These are phyloP conservation scores for Trametes polyzona DNA, from an alignment of 1,284 basidiomycete genomes.

Conservation along the genomic window DNA sequence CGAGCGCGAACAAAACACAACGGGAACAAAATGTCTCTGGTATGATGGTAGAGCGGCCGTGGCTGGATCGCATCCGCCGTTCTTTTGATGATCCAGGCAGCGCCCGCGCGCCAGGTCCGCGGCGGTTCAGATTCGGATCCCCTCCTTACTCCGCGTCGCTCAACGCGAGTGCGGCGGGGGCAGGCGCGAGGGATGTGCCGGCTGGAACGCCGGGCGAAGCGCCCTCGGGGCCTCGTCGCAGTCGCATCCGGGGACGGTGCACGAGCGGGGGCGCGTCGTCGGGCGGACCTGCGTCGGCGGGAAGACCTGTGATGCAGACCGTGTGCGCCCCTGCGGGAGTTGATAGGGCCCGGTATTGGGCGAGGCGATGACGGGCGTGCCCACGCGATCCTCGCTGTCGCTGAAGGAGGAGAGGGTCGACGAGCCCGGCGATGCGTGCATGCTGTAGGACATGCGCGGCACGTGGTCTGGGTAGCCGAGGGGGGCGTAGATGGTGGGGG, in stretches of 20 bases:
- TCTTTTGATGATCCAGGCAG: not conserved
- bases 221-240: slow-evolving; percentile 18
- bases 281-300: slow-evolving; percentile 8
- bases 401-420: slow-evolving; percentile 19
- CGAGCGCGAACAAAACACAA: not conserved
- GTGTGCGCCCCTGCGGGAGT: slow-evolving; percentile 6
- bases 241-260: slow-evolving; percentile 23
- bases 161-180: slow-evolving; percentile 9
- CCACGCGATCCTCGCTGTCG: slow-evolving; percentile 17
- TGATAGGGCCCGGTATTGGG: not conserved
- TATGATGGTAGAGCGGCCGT: not conserved
- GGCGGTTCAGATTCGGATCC: no score
- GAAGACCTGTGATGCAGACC: slow-evolving; percentile 13
- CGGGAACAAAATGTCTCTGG: no score
- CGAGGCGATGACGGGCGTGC: slow-evolving; percentile 1
- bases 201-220: slow-evolving; percentile 25
- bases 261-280: slow-evolving; percentile 15
- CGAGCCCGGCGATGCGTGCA: slow-evolving; percentile 15
- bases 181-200: slow-evolving; percentile 4
- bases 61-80: not conserved
- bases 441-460: slow-evolving; percentile 9
- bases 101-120: no score
- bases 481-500: not conserved
- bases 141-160: not conserved
- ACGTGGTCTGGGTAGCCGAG: slow-evolving; percentile 5